These are phyloP conservation scores for Fusarium tanahbumbuense DNA, from an alignment of 2,329 filamentous ascomycete species.

Conservation along the genomic window DNA sequence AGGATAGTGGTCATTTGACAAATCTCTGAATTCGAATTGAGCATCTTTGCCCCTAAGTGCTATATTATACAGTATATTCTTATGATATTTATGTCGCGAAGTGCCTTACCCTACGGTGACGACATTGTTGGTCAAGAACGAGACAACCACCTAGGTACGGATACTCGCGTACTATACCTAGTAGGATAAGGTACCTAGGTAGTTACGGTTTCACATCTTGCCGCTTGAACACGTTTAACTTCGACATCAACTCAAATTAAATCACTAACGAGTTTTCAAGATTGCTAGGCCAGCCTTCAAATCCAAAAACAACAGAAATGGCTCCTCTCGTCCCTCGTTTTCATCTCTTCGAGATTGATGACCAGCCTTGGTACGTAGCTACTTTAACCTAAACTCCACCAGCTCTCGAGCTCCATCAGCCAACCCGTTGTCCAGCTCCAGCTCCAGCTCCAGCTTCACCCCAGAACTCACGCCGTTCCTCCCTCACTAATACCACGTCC, in stretches of 20 bases:
- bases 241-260: neutral
- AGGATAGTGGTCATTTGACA: neutral
- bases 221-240: constrained; percentile 4
- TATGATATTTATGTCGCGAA: neutral
- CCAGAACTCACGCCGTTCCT: neutral
- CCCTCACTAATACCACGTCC: neutral
- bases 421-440: constrained; percentile 7
- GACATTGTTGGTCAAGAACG: constrained; percentile 13
- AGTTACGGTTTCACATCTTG: constrained; percentile 22
- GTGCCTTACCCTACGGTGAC: constrained; percentile 30
- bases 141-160: neutral
- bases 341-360: constrained; percentile 75
- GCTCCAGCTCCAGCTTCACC: constrained; percentile 1
- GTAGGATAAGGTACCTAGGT: neutral
- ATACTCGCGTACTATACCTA: neutral
- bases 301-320: constrained; percentile 47
- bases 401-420: constrained; percentile 2
- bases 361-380: constrained; percentile 69
- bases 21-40: neutral
- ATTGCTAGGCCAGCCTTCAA: neutral
- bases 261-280: neutral
- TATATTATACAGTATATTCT: neutral
- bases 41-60: neutral
- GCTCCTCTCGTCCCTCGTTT: constrained; percentile 66
- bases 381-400: constrained; percentile 6